Evolutionary conservation across 225 moss, liverwort and hornwort species (phyloP), one percentile per base, ranked within the genome.

Genomic region (Anthoceros angustus): DNA sequence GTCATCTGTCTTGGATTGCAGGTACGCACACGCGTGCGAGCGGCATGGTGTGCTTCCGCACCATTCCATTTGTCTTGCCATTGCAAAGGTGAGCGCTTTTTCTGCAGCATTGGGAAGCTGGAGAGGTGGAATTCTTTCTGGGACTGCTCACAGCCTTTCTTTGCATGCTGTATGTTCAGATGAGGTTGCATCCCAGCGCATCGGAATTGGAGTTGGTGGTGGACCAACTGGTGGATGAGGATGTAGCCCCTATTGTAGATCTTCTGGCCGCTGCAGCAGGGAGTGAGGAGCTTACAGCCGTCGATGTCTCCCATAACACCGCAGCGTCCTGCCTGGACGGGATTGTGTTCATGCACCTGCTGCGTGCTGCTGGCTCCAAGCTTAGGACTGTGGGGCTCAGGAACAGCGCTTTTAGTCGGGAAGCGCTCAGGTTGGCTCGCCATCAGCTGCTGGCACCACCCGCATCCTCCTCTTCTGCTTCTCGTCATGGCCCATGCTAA

Each of bases 301-400:
- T 88, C 24, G 86, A 88, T 78, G 75, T 82, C 49, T 41, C 72
- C n/a, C 72, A 70, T 62, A 82, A 75, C 63, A 77, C 71, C 64
- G 72, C 69, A 60, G 64, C 61, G 11, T 75, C 78, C 39, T 76
- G 78, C 76, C 71, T 77, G 16, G 80, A 81, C 68, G 86, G 88
- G 78, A 43, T 80, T 66, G 69, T 78, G 66, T 67, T 88, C 68
- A 70, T 84, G 66, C 86, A 84, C 75, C 70, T 86, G 43, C 74
- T 88, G 78, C 82, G 78, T 64, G 78, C 83, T 74, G 86, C 68
- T 43, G 86, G 85, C 46, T 80, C 79, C 64, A 86, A 84, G 73
- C 83, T 88, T 69, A 76, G 88, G 50, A 80, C 69, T 64, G 78
- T 78, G 65, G 88, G 86, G 60, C 77, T 86, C 23, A 80, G 81